phyloP scores from a whole-genome alignment of 192 early-diverging fungal genomes.

The Geranomyces variabilis region DNA sequence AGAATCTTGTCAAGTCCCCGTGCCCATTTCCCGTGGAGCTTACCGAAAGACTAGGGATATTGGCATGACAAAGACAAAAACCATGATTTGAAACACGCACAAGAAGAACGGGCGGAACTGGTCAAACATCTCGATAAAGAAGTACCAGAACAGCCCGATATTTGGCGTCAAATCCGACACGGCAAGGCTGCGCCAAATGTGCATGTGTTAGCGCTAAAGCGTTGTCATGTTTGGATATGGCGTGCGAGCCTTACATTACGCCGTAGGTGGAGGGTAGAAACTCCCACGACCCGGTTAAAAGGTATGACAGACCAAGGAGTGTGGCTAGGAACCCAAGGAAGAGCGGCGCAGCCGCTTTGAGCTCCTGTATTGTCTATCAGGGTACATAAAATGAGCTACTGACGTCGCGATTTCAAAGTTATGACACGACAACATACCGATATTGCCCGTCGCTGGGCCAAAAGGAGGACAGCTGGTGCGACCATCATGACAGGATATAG shows the following conservation, averaged over 20 bases:
- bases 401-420: background rate
- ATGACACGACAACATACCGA: background rate
- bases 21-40: background rate
- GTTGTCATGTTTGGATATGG: background rate
- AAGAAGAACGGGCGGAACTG: slow-evolving; percentile 94
- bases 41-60: slow-evolving; percentile 79
- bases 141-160: slow-evolving; percentile 97
- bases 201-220: slow-evolving; percentile 31
- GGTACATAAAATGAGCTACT: no score
- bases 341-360: slow-evolving; percentile 33
- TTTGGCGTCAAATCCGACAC: slow-evolving; percentile 94
- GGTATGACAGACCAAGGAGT: slow-evolving; percentile 61
- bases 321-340: slow-evolving; percentile 45
- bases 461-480: slow-evolving; percentile 58
- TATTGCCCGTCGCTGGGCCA: slow-evolving; percentile 28
- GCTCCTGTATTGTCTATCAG: background rate
- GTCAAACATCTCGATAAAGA: slow-evolving; percentile 99
- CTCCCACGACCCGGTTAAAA: slow-evolving; percentile 68
- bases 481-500: slow-evolving; percentile 87
- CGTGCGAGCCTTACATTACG: slow-evolving; percentile 61
- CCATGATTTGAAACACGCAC: slow-evolving; percentile 92
- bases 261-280: slow-evolving; percentile 73
- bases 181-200: slow-evolving; percentile 58
- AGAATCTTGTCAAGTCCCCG: background rate
- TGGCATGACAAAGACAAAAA: slow-evolving; percentile 85